phyloP scores from a whole-genome alignment of 768 basidiomycete genomes.

The Lentinus tigrinus region DNA sequence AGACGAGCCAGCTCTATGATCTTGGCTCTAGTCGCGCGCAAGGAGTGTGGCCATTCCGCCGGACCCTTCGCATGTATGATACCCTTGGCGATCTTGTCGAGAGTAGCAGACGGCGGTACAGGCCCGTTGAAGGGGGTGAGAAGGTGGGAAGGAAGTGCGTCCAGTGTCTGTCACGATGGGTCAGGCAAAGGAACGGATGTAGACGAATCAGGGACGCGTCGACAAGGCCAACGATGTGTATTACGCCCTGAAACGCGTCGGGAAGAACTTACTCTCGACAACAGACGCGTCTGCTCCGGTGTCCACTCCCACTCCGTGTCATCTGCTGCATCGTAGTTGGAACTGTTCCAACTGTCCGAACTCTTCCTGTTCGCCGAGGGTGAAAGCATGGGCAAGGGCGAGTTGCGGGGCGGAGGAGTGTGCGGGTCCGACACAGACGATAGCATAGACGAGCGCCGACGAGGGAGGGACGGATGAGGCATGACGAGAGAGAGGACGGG shows the following conservation, averaged over 20 bases:
- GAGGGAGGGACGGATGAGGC: conserved; percentile 55
- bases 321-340: conserved; percentile 61
- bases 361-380: conserved; percentile 59
- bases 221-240: neutral
- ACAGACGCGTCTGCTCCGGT: conserved; percentile 65
- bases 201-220: conserved; percentile 4
- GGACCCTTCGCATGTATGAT: conserved; percentile 74
- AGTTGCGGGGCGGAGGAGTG: conserved; percentile 52
- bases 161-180: conserved; percentile 57
- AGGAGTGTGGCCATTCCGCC: conserved; percentile 78
- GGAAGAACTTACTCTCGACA: conserved; percentile 55
- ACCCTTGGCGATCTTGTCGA: conserved; percentile 83
- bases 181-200: conserved; percentile 9
- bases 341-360: conserved; percentile 84
- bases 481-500: conserved; percentile 61
- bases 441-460: conserved; percentile 48
- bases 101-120: conserved; percentile 80
- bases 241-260: neutral
- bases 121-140: conserved; percentile 84
- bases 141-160: conserved; percentile 80
- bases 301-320: conserved; percentile 74
- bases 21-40: conserved; percentile 79
- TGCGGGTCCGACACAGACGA: conserved; percentile 54
- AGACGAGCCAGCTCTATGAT: conserved; percentile 75
- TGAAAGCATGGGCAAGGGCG: conserved; percentile 51